Base-by-base conservation (phyloP, 257 asterid species). In the Ophiorrhiza pumila region DNA sequence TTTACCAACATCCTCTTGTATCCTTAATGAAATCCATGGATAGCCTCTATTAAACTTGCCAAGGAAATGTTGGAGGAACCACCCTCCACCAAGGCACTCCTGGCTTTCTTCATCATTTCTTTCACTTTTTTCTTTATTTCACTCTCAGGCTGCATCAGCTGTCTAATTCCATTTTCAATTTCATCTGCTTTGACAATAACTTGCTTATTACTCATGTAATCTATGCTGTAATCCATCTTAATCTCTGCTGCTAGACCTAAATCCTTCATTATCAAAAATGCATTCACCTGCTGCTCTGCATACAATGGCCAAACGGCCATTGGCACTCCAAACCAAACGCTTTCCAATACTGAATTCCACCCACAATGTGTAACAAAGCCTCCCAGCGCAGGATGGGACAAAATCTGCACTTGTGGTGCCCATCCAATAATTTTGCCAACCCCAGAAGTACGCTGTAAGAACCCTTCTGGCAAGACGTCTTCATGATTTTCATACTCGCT, bases 151-250 rank as follows among this genome's bases (percentile, higher is more conserved):
- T 71, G 76, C 89, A 87, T 78, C 83, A 84, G 62, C 77, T 76
- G 50, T 64, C 66, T 29, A 27, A 85, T 63, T 71, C 84, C 91
- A 31, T 56, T 79, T 68, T 76, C 85, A 3, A 86, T 84, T 46
- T 74, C 85, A 58, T 43, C 85, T 20, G 80, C 68, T 7, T 72
- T 73, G 76, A 87, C 87, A 3, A 63, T 10, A 6, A 22, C 83
- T 47, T 45, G 43, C 45, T n/a, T n/a, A n/a, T n/a, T n/a, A n/a
- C 43, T 43, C 50, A 13, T 49, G n/a, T 22, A n/a, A 63, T 41
- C 41, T 34, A 34, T 23, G 47, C 20, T 62, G 42, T 29, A 59
- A 29, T 61, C 68, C 68, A 15, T 62, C 68, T 35, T 62, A 62
- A 62, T 34, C 68, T 62, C 68, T 29, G 22, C 46, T 4, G 68